These are phyloP conservation scores for Globisporangium orthogonon DNA, from an alignment of 352 stramenopile genomes.

Conservation along the genomic window DNA sequence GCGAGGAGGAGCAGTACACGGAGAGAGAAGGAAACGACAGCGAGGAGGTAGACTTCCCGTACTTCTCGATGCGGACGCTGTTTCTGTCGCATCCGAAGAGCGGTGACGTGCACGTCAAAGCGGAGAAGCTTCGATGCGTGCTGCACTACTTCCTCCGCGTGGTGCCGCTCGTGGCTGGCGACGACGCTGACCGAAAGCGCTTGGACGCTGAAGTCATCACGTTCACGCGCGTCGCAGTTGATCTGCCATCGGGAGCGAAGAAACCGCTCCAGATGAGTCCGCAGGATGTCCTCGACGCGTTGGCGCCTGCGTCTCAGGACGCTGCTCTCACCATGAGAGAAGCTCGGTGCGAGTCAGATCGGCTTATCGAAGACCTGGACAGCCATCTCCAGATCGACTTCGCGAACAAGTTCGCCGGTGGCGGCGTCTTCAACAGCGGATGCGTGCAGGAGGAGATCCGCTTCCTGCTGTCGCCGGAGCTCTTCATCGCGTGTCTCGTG, in stretches of 20 bases:
- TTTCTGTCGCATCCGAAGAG: conserved; percentile 20
- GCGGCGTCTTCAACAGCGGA: conserved; percentile 60
- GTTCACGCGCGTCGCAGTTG: conserved; percentile 43
- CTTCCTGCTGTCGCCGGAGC: conserved; percentile 66
- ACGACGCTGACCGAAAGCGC: not conserved
- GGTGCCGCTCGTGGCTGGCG: conserved; percentile 21
- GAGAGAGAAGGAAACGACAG: not conserved
- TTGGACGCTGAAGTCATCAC: conserved; percentile 39
- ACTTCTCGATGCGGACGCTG: conserved; percentile 42
- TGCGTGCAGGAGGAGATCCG: conserved; percentile 85
- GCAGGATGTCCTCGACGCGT: conserved; percentile 16
- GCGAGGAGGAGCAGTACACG: not conserved
- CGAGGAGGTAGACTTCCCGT: conserved; percentile 35
- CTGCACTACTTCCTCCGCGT: conserved; percentile 65
- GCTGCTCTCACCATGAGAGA: conserved; percentile 7
- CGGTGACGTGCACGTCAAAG: conserved; percentile 32
- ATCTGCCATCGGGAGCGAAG: conserved; percentile 7
- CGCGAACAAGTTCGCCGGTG: conserved; percentile 74
- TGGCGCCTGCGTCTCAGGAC: not conserved
- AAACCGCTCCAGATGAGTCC: conserved; percentile 8
- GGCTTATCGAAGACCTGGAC: conserved; percentile 58
- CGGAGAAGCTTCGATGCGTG: conserved; percentile 61
- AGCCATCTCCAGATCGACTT: conserved; percentile 76
- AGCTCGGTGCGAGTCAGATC: conserved; percentile 29
- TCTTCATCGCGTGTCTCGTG: conserved; percentile 58